These are phyloP conservation scores for Hortiboletus campestris DNA, from an alignment of 768 basidiomycete genomes.

Conservation along the genomic window DNA sequence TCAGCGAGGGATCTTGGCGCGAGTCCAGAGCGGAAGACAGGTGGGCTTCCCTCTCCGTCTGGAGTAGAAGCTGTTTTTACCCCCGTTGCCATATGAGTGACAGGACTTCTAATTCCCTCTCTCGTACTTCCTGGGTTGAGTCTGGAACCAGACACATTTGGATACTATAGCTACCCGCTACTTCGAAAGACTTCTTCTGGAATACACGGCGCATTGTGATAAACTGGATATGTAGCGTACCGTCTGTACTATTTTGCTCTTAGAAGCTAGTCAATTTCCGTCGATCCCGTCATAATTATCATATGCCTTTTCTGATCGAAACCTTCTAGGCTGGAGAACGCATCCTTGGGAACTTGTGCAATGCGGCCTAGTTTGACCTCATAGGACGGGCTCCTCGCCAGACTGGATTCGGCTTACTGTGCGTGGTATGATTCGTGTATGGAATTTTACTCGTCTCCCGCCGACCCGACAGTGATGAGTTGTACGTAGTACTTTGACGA, in stretches of 20 bases:
- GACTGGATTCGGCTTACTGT: background rate
- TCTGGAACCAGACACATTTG: constrained; percentile 11
- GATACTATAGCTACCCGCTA: constrained; percentile 14
- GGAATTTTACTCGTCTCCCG: background rate
- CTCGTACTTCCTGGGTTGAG: constrained; percentile 4
- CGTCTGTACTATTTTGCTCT: constrained; percentile 25
- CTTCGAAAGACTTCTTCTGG: constrained; percentile 1
- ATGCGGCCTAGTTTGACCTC: too few relatives aligned
- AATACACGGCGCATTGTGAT: constrained; percentile 8
- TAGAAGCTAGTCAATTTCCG: constrained; percentile 24
- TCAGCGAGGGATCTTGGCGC: constrained; percentile 25
- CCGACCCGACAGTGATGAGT: background rate
- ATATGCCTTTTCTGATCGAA: background rate
- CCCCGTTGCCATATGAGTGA: constrained; percentile 30
- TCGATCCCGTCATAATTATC: constrained; percentile 3
- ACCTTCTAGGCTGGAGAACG: background rate
- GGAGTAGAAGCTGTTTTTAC: constrained; percentile 20
- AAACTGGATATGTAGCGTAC: constrained; percentile 24
- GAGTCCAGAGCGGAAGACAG: constrained; percentile 30
- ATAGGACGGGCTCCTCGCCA: background rate
- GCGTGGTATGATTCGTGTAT: background rate
- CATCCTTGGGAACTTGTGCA: too few relatives aligned
- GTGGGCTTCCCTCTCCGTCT: constrained; percentile 9
- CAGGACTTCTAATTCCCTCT: constrained; percentile 17
- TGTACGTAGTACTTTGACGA: constrained; percentile 7